Evolutionary conservation across 2,329 filamentous ascomycete genomes (phyloP), one percentile per base, ranked within the genome.

Genomic region (Microsporum canis): DNA sequence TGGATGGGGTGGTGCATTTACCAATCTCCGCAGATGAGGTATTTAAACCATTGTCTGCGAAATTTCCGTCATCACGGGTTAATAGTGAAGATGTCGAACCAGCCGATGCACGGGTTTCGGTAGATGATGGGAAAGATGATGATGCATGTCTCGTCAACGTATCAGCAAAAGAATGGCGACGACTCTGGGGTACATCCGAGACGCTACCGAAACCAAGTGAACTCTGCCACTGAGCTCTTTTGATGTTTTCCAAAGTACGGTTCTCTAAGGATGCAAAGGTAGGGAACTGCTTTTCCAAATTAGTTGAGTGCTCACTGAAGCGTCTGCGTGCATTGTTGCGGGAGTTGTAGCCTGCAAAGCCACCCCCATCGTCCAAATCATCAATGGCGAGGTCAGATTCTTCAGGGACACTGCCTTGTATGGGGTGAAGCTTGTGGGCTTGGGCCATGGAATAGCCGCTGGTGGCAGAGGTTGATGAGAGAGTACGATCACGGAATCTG

Each of bases 141-240:
- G 49, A 34, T 33, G 69, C 68, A 59, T 79, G 75, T 47, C 78
- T 73, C 39, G 77, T 75, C 8, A 78, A 77, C 49, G 80, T 75
- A 63, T 80, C 78, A 33, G 78, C 78, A 62, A 80, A 79, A 14
- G 78, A 80, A 66, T 80, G 78, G 23, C 78, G 76, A 41, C 78
- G 76, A 64, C 78, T 80, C 64, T 80, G 78, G 34, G 78, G 73
- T 29, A 75, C 69, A 63, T 79, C 78, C 38, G 71, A 67, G 49
- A 77, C 69, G 60, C 76, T 70, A 31, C 76, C 75, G 66, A 80
- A 80, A 10, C 76, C 77, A 33, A 79, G 73, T 3, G 77, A 77
- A 14, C 77, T 79, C 63, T 79, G 77, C 78, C 78, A 80, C 60
- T 80, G 77, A 49, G 73, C 75, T 66, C 77, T 78, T 60, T 75